phyloP scores from a whole-genome alignment of 169 alveolate genomes.

The Cryptosporidium tyzzeri region DNA sequence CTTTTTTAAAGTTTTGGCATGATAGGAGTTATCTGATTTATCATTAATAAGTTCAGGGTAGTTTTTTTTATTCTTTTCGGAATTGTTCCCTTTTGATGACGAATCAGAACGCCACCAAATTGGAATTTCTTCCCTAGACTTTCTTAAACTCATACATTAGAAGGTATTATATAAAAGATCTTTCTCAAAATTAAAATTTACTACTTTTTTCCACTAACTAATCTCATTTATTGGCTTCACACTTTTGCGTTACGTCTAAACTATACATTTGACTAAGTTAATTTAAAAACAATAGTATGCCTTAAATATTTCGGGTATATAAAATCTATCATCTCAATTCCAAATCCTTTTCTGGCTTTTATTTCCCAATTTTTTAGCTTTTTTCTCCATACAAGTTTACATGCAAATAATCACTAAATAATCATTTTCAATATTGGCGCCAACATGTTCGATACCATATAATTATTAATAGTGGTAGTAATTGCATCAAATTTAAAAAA shows the following conservation, averaged over 20 bases:
- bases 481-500: background rate
- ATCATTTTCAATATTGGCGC: slow-evolving; percentile 45
- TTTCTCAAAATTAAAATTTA: background rate
- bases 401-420: slow-evolving; percentile 10
- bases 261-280: background rate
- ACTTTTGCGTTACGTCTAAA: slow-evolving; percentile 75
- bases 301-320: background rate
- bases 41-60: background rate
- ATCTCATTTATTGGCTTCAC: slow-evolving; percentile 23
- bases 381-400: background rate
- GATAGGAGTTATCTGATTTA: background rate
- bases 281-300: background rate
- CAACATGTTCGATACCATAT: background rate
- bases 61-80: slow-evolving; percentile 1
- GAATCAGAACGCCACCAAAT: slow-evolving; percentile 76
- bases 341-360: background rate
- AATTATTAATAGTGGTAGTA: background rate
- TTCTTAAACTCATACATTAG: slow-evolving; percentile 42
- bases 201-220: slow-evolving; percentile 15
- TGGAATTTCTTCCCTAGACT: slow-evolving; percentile 58
- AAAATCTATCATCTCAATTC: background rate
- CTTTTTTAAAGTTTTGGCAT: slow-evolving; percentile 39
- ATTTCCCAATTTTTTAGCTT: background rate
- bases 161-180: background rate
- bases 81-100: slow-evolving; percentile 13